phyloP scores from a whole-genome alignment of 2,329 filamentous ascomycete genomes.

The Fusarium scirpi region DNA sequence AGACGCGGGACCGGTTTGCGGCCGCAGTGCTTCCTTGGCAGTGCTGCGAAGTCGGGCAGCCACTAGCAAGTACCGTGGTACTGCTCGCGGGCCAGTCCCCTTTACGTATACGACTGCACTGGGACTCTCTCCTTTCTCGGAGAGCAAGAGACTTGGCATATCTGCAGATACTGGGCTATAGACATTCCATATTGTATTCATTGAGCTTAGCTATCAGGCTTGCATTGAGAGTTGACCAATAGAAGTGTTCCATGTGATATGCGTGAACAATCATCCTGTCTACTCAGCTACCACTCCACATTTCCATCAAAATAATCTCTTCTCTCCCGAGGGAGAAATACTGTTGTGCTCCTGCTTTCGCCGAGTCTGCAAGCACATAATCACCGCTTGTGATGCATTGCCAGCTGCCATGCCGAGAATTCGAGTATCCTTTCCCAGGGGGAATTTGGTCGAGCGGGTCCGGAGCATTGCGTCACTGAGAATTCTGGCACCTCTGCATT shows the following conservation, averaged over 20 bases:
- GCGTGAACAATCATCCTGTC: not conserved
- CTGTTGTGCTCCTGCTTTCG: no score
- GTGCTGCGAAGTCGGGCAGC: not conserved
- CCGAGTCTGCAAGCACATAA: no score
- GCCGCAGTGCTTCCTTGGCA: not conserved
- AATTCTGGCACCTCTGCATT: not conserved
- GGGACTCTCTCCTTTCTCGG: not conserved
- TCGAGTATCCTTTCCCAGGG: not conserved
- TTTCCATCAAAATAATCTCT: rapidly evolving
- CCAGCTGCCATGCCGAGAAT: not conserved
- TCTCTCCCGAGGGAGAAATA: not conserved
- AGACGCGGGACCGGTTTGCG: not conserved
- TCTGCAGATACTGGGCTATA: not conserved
- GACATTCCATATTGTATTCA: rapidly evolving
- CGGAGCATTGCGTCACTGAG: not conserved
- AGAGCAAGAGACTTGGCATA: not conserved
- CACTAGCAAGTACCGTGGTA: not conserved
- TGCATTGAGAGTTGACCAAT: not conserved
- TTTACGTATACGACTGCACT: not conserved
- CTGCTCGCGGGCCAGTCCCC: not conserved
- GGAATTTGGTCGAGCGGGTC: not conserved
- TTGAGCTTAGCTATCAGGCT: rapidly evolving
- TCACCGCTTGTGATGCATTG: not conserved
- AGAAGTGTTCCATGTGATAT: not conserved
- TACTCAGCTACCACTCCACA: not conserved